Evolutionary conservation across 169 alveolate genomes (phyloP).

Genomic region (Eimeria tenella): DNA sequence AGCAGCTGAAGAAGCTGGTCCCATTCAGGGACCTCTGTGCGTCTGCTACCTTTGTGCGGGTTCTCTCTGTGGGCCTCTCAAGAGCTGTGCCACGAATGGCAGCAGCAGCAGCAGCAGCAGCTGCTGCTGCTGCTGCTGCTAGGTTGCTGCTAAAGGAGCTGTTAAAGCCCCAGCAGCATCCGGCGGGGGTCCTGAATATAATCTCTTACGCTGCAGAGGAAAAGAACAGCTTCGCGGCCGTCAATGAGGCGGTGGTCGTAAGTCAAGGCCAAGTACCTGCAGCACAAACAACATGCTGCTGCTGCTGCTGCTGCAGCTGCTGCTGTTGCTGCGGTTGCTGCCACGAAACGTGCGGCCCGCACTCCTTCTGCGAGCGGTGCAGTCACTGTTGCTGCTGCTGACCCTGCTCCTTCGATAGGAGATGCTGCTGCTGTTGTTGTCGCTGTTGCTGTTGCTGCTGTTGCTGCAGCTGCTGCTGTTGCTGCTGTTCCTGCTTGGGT

Average conservation of each 20-base stretch:
- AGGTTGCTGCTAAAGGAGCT: too few species aligned
- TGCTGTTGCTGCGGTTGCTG: neutral
- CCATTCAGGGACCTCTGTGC: too few species aligned
- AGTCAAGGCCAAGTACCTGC: conserved; percentile 95
- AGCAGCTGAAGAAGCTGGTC: neutral
- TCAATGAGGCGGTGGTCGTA: conserved; percentile 98
- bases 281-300: neutral
- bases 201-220: conserved; percentile 93
- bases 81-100: too few species aligned
- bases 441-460: conserved; percentile 55
- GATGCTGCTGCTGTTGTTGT: neutral
- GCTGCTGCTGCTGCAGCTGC: conserved; percentile 65
- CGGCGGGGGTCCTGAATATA: conserved; percentile 94
- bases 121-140: too few species aligned
- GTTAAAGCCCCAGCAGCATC: conserved; percentile 82
- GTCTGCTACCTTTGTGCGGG: too few species aligned
- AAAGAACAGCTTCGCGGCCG: conserved; percentile 98
- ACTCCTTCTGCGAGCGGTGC: conserved; percentile 23
- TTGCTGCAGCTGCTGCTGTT: neutral
- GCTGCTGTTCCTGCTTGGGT: neutral
- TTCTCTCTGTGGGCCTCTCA: too few species aligned
- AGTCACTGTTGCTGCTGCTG: neutral
- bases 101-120: too few species aligned
- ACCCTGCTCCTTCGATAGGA: too few species aligned
- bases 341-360: neutral